A percentile compares a stretch with the other conserved stretches of the same genome.
Conservation (phyloP, 2,329 filamentous ascomycete genomes). For the Falciphora oryzae region DNA sequence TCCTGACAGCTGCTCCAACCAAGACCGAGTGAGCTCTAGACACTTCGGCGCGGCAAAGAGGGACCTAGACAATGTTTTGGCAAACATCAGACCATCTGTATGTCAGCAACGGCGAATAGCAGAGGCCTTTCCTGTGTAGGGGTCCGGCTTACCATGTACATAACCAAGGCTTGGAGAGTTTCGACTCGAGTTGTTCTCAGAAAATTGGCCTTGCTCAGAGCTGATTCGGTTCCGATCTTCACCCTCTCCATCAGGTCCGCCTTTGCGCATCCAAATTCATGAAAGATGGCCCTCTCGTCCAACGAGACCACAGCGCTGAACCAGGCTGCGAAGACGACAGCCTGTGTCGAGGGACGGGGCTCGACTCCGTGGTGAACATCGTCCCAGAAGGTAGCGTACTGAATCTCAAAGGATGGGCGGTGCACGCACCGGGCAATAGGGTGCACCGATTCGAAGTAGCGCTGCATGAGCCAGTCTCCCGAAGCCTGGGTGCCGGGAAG, state of each 20-base stretch:
- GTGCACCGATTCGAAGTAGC: slow-evolving; percentile 65
- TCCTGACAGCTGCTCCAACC: slow-evolving; percentile 63
- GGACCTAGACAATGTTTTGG: slow-evolving; percentile 41
- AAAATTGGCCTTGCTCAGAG: slow-evolving; percentile 64
- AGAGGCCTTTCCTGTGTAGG: background rate
- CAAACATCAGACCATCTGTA: background rate
- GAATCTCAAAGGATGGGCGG: slow-evolving; percentile 57
- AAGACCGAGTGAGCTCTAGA: slow-evolving; percentile 69
- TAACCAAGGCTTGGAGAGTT: slow-evolving; percentile 69
- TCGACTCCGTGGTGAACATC: slow-evolving; percentile 53
- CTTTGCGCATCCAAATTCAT: slow-evolving; percentile 50
- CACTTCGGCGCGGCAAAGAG: slow-evolving; percentile 65
- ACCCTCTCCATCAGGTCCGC: slow-evolving; percentile 54
- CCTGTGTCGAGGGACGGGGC: slow-evolving; percentile 58
- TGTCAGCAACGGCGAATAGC: background rate
- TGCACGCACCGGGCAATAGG: slow-evolving; percentile 64
- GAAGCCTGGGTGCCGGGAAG: slow-evolving; percentile 48
- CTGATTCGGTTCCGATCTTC: slow-evolving; percentile 60
- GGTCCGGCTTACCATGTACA: slow-evolving; percentile 59
- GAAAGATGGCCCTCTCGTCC: slow-evolving; percentile 44
- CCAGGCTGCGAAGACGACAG: slow-evolving; percentile 62
- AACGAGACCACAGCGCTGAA: slow-evolving; percentile 66
- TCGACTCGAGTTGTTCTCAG: slow-evolving; percentile 65
- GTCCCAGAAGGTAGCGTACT: slow-evolving; percentile 62
- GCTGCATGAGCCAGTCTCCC: slow-evolving; percentile 56